Evolutionary conservation across 78 protist species (phyloP).

Genomic region (Dictyostelium capitatum): DNA sequence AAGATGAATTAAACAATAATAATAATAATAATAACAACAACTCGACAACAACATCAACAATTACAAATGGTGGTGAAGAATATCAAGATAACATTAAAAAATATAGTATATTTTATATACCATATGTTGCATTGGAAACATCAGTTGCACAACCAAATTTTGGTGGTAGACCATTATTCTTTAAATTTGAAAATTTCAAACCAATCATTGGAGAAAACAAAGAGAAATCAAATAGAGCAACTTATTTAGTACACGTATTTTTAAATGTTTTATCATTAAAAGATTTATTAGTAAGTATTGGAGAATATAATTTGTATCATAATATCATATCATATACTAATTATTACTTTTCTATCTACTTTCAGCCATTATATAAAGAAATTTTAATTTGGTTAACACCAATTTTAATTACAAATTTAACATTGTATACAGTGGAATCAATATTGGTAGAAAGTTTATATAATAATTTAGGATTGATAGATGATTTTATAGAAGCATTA

Average conservation of each 20-base stretch:
- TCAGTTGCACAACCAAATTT: constrained; percentile 5
- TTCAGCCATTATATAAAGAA: neutral
- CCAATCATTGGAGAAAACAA: neutral
- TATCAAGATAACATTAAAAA: neutral
- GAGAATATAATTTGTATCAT: no score
- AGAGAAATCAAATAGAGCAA: neutral
- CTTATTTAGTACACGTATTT: neutral
- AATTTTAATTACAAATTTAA: constrained; percentile 17
- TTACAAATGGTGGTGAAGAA: neutral
- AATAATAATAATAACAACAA: neutral
- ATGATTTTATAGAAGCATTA: constrained; percentile 11
- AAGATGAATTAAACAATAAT: neutral
- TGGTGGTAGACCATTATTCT: neutral
- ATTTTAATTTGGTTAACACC: constrained; percentile 26
- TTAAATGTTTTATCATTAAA: neutral
- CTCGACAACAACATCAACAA: neutral
- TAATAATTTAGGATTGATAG: neutral
- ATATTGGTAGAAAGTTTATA: neutral
- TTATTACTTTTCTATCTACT: no score
- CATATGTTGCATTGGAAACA: neutral
- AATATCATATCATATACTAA: no score
- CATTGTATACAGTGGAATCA: constrained; percentile 14
- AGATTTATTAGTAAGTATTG: neutral
- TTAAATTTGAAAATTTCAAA: neutral
- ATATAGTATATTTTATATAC: neutral